phyloP scores from a whole-genome alignment of 2,329 filamentous ascomycete species.

The Catunica adiposa region DNA sequence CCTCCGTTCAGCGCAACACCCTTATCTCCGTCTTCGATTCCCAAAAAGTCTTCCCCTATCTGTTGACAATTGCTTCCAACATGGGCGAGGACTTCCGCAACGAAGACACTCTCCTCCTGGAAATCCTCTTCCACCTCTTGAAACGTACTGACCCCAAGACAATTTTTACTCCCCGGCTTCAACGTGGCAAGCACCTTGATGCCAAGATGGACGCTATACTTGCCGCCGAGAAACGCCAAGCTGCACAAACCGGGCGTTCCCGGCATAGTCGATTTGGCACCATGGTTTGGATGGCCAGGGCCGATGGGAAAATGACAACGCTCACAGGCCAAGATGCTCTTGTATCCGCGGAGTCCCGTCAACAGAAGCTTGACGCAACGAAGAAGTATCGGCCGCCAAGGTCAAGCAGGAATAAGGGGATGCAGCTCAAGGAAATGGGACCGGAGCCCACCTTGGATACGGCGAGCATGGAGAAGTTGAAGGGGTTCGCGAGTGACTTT shows the following conservation, averaged over 20 bases:
- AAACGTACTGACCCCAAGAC: constrained; percentile 76
- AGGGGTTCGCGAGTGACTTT: constrained; percentile 78
- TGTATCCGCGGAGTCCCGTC: constrained; percentile 50
- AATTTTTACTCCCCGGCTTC: constrained; percentile 67
- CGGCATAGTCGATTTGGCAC: constrained; percentile 89
- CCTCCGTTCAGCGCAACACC: constrained; percentile 57
- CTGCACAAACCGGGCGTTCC: constrained; percentile 61
- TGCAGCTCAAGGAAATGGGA: constrained; percentile 60
- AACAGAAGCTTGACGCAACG: constrained; percentile 76
- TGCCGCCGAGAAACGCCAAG: constrained; percentile 69
- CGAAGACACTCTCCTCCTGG: constrained; percentile 78
- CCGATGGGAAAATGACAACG: constrained; percentile 68
- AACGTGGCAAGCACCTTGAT: constrained; percentile 50
- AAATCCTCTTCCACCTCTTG: constrained; percentile 80
- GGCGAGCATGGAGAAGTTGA: constrained; percentile 59
- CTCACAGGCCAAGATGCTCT: constrained; percentile 81
- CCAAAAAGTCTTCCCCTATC: constrained; percentile 74
- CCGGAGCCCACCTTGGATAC: constrained; percentile 52
- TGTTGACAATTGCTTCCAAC: constrained; percentile 78
- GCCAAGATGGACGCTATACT: constrained; percentile 61
- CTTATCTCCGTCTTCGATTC: constrained; percentile 78
- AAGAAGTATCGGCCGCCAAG: constrained; percentile 83
- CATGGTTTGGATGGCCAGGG: constrained; percentile 90
- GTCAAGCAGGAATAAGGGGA: constrained; percentile 41
- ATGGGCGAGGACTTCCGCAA: constrained; percentile 85